A percentile compares a stretch with the other conserved stretches of the same genome.
phyloP scores from a whole-genome alignment of 108 stramenopile genomes.

The Discostella stelligeroides region DNA sequence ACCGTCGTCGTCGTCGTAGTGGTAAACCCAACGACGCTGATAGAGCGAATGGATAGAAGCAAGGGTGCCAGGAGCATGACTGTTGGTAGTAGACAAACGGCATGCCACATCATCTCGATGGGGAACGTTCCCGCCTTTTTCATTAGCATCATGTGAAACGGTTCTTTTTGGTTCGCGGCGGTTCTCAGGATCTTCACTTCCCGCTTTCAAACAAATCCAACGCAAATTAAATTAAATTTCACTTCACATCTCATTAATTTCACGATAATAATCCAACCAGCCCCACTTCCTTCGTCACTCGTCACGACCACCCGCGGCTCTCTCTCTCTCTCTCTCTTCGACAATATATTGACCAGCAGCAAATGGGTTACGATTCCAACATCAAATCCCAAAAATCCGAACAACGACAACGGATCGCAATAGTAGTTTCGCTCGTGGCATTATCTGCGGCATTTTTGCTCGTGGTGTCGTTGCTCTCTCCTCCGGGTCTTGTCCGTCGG shows the following conservation, averaged over 20 bases:
- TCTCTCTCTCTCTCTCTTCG: too few relatives aligned
- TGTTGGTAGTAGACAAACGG: background rate
- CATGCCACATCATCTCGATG: too few relatives aligned
- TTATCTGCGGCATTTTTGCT: conserved; percentile 27
- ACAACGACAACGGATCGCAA: conserved; percentile 27
- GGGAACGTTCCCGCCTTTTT: too few relatives aligned
- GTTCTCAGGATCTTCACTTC: too few relatives aligned
- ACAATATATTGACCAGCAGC: background rate
- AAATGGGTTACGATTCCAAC: conserved; percentile 54
- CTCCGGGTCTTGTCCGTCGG: background rate
- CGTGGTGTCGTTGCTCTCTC: conserved; percentile 25
- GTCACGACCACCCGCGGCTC: too few relatives aligned
- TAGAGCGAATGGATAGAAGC: background rate
- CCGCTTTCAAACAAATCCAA: too few relatives aligned
- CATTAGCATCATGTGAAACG: too few relatives aligned
- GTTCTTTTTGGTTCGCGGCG: too few relatives aligned
- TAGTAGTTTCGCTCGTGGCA: conserved; percentile 27
- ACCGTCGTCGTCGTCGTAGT: conserved; percentile 1
- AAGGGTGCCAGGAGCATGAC: background rate
- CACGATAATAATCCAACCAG: too few relatives aligned
- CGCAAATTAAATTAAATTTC: too few relatives aligned
- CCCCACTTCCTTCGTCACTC: too few relatives aligned
- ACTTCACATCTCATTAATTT: too few relatives aligned
- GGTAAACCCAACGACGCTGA: background rate
- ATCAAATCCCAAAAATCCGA: conserved; percentile 33